A percentile compares a stretch with the other conserved stretches of the same genome.
phyloP scores from a whole-genome alignment of 805 yeast species.

The Saccharomycopsis fodiens region DNA sequence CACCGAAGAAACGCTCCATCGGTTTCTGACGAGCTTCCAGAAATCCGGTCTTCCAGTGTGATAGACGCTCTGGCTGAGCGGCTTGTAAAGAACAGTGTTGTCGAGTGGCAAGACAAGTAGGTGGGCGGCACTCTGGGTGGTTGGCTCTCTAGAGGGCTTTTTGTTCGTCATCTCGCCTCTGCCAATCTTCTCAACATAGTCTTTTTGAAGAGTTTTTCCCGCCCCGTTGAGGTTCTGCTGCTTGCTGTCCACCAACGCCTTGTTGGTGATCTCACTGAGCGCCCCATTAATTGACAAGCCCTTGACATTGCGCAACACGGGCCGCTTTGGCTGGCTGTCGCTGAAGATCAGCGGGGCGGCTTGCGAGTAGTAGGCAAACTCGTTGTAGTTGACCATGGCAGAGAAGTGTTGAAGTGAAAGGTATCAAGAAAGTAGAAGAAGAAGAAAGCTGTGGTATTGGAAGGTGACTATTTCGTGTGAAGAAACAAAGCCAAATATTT shows the following conservation, averaged over 20 bases:
- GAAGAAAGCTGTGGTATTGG: no score
- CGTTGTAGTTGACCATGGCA: conserved; percentile 1
- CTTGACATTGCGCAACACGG: no score
- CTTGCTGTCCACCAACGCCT: no score
- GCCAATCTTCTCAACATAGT: no score
- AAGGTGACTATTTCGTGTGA: no score
- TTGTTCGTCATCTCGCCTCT: no score
- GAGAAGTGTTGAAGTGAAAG: no score
- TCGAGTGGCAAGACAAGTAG: neutral
- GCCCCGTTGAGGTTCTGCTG: no score
- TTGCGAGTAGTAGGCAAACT: conserved; percentile 4
- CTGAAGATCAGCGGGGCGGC: conserved; percentile 9
- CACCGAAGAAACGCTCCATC: neutral
- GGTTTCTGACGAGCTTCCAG: neutral
- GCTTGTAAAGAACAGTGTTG: neutral
- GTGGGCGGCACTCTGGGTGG: neutral
- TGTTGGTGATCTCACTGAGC: conserved; percentile 4
- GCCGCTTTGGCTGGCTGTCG: conserved; percentile 2
- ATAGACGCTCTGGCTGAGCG: neutral
- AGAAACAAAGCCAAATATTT: no score
- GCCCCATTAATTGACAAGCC: neutral
- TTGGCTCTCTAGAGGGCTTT: no score
- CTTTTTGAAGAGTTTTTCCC: no score
- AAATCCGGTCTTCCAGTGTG: neutral
- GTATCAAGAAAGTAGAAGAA: no score